A percentile compares a stretch with the other conserved stretches of the same genome.
Conservation (phyloP, 495 filamentous ascomycete species). For the Jackrogersella multiformis region DNA sequence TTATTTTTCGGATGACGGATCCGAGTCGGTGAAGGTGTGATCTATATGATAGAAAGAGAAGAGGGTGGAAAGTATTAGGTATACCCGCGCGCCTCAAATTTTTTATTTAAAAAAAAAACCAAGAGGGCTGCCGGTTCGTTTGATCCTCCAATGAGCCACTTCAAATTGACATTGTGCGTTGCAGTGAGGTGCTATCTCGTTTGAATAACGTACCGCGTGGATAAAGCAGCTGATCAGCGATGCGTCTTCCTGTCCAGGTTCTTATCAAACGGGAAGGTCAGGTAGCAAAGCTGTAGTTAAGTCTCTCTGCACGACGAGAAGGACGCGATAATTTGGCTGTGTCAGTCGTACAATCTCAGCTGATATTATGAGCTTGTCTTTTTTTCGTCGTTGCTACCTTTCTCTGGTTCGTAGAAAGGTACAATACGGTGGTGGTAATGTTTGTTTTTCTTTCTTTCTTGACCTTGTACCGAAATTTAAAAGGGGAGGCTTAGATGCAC, state of each 20-base stretch:
- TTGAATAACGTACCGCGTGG: constrained; percentile 36
- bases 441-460: constrained; percentile 12
- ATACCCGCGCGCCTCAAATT: constrained; percentile 25
- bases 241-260: constrained; percentile 27
- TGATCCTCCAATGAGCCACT: constrained; percentile 45
- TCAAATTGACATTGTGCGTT: constrained; percentile 43
- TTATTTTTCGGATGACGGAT: constrained; percentile 9
- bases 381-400: constrained; percentile 9
- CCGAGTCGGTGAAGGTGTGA: constrained; percentile 23
- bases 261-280: constrained; percentile 31
- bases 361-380: constrained; percentile 12
- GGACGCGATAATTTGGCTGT: background rate
- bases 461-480: constrained; percentile 30
- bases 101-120: constrained; percentile 27
- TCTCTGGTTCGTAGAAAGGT: constrained; percentile 12
- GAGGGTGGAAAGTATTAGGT: constrained; percentile 12
- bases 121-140: constrained; percentile 42
- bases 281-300: constrained; percentile 11
- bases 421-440: constrained; percentile 15
- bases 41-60: constrained; percentile 10
- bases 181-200: constrained; percentile 37
- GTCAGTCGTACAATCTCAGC: background rate
- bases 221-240: constrained; percentile 43
- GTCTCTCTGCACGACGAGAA: background rate
- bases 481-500: constrained; percentile 39